Percentiles rank a stretch among this genome's conserved stretches.
phyloP scores from a whole-genome alignment of 306 rosid genomes.

The Abrus precatorius region DNA sequence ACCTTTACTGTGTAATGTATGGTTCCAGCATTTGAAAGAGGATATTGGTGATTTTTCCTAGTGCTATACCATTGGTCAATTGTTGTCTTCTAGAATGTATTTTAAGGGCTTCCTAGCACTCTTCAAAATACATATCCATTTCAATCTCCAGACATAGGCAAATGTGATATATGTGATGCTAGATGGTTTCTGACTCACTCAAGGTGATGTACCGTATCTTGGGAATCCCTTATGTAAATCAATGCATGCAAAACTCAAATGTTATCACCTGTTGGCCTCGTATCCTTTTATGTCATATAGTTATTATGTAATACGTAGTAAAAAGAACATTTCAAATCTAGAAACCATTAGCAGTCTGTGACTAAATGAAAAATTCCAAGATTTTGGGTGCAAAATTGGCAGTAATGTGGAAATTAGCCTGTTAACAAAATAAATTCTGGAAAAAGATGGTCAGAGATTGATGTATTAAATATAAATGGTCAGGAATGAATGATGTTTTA shows the following conservation, averaged over 20 bases:
- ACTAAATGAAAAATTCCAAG: background rate
- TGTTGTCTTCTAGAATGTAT: constrained; percentile 2
- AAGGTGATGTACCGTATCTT: background rate
- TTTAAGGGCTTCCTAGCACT: background rate
- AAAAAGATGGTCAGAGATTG: background rate
- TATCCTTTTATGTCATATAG: background rate
- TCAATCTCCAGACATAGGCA: background rate
- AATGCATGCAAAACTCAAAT: background rate
- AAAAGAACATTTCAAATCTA: background rate
- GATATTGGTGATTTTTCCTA: background rate
- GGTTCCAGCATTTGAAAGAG: constrained; percentile 23
- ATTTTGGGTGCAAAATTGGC: background rate
- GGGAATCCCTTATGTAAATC: background rate
- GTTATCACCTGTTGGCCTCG: background rate
- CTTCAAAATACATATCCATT: background rate
- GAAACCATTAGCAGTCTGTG: background rate
- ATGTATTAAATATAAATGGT: background rate
- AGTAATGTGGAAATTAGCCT: background rate
- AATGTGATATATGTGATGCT: constrained; percentile 17
- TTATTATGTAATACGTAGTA: background rate
- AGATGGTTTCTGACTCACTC: background rate
- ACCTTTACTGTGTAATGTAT: background rate
- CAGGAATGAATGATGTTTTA: background rate
- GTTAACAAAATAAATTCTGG: background rate
- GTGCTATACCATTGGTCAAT: background rate